phyloP scores from a whole-genome alignment of 2,329 filamentous ascomycete species.

The Mycocentrospora acerina region DNA sequence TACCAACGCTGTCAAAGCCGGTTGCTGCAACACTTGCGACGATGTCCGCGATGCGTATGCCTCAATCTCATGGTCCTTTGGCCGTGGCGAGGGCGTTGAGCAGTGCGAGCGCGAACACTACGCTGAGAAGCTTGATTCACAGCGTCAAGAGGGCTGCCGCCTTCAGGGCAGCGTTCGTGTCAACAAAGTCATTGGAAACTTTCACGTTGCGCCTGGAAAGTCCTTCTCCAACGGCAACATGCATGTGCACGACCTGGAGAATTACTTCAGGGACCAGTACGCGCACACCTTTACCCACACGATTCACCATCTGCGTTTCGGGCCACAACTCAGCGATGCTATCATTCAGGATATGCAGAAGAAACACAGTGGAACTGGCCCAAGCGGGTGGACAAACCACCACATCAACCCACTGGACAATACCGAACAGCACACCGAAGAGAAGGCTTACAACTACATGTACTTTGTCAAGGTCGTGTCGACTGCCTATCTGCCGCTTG shows the following conservation, averaged over 20 bases:
- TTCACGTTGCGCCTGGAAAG: slow-evolving; percentile 94
- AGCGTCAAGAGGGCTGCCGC: slow-evolving; percentile 89
- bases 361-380: slow-evolving; percentile 57
- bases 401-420: slow-evolving; percentile 89
- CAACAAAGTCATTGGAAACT: slow-evolving; percentile 98
- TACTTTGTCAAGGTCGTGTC: slow-evolving; percentile 99
- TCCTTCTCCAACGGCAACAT: slow-evolving; percentile 96
- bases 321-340: slow-evolving; percentile 80
- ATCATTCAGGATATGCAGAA: slow-evolving; percentile 49
- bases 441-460: slow-evolving; percentile 94
- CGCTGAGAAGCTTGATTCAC: slow-evolving; percentile 79
- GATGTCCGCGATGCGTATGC: slow-evolving; percentile 96
- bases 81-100: slow-evolving; percentile 86
- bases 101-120: slow-evolving; percentile 97
- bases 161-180: slow-evolving; percentile 90
- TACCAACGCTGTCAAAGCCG: slow-evolving; percentile 69
- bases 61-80: slow-evolving; percentile 87
- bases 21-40: slow-evolving; percentile 96
- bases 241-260: slow-evolving; percentile 96
- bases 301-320: slow-evolving; percentile 89
- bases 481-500: slow-evolving; percentile 89
- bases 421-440: slow-evolving; percentile 72
- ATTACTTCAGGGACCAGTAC: slow-evolving; percentile 75
- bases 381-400: slow-evolving; percentile 76
- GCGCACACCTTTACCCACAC: slow-evolving; percentile 86